Evolutionary conservation across 164 flowering plant species (phyloP).

Genomic region (Macadamia tetraphylla): DNA sequence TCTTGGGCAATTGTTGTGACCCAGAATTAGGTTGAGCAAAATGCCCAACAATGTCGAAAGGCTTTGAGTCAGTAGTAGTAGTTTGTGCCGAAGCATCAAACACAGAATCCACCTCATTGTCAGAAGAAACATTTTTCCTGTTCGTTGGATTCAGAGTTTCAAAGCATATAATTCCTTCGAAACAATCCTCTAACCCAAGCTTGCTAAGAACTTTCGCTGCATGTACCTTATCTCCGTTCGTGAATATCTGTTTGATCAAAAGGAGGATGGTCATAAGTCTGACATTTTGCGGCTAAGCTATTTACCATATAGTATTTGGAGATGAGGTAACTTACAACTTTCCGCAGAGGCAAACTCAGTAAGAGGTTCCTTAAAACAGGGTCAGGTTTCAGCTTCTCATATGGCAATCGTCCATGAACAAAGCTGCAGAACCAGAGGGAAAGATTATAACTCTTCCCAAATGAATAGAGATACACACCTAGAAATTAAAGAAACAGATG

Average conservation of each 20-base stretch:
- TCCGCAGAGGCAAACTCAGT: slow-evolving; percentile 66
- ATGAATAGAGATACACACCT: neutral
- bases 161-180: slow-evolving; percentile 74
- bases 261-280: slow-evolving; percentile 8
- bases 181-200: slow-evolving; percentile 88
- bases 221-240: slow-evolving; percentile 75
- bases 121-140: slow-evolving; percentile 12
- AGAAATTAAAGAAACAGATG: neutral
- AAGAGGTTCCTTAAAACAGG: slow-evolving; percentile 55
- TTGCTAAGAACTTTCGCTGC: slow-evolving; percentile 50
- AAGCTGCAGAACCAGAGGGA: slow-evolving; percentile 32
- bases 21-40: slow-evolving; percentile 21
- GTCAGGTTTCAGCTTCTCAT: slow-evolving; percentile 68
- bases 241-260: slow-evolving; percentile 49
- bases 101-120: slow-evolving; percentile 11
- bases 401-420: slow-evolving; percentile 90
- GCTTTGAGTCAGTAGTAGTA: slow-evolving; percentile 4
- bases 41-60: slow-evolving; percentile 36
- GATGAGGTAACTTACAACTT: slow-evolving; percentile 53
- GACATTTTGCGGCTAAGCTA: neutral
- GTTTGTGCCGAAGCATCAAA: neutral
- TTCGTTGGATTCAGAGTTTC: slow-evolving; percentile 62
- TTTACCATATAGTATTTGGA: neutral
- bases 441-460: neutral
- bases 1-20: slow-evolving; percentile 34